Conservation (phyloP, 2,329 filamentous ascomycete species). For the Ceratocystis diversiconidia region DNA sequence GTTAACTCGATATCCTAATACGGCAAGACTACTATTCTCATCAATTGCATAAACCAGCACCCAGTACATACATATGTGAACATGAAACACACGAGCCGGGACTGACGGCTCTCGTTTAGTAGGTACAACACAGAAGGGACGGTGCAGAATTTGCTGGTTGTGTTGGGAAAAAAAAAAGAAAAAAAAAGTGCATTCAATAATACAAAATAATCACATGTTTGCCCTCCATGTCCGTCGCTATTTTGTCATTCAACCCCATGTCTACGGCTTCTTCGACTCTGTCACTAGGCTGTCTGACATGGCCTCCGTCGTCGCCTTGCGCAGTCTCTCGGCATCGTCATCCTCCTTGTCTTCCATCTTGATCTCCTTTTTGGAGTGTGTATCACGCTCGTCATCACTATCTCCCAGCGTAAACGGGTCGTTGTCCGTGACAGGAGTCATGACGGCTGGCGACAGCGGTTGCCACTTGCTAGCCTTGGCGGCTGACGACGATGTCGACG, state of each 20-base stretch:
- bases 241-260: neutral
- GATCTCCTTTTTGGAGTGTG: conserved; percentile 24
- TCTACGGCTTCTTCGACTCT: conserved; percentile 23
- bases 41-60: neutral
- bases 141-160: neutral
- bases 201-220: conserved; percentile 2
- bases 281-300: conserved; percentile 43
- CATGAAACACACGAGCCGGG: no score
- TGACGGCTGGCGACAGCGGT: conserved; percentile 66
- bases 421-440: conserved; percentile 43
- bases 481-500: conserved; percentile 27
- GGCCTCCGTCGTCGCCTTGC: conserved; percentile 49
- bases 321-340: conserved; percentile 47
- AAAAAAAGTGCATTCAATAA: neutral
- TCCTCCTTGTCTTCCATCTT: conserved; percentile 41
- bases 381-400: conserved; percentile 79
- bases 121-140: no score
- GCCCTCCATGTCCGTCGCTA: neutral
- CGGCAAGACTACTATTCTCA: neutral
- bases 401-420: conserved; percentile 95
- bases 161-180: neutral
- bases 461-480: conserved; percentile 90
- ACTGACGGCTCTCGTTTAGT: no score
- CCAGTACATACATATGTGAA: no score
- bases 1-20: neutral